A percentile compares a stretch with the other conserved stretches of the same genome.
Conservation (phyloP, 495 filamentous ascomycete species). For the Podospora comata region DNA sequence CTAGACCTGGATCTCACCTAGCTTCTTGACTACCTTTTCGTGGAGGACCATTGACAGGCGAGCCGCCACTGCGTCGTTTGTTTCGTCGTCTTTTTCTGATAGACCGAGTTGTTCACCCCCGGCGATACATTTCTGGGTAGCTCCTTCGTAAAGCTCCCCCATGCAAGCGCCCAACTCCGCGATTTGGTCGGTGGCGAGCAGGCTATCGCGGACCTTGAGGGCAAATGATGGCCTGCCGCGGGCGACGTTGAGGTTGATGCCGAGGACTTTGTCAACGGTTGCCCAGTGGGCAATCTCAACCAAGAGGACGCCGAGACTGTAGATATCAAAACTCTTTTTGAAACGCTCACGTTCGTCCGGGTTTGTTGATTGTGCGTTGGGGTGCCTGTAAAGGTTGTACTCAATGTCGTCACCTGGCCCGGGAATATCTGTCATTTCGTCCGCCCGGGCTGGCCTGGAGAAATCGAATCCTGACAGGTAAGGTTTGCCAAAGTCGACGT, state of each 20-base stretch:
- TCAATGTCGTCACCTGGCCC: conserved; percentile 39
- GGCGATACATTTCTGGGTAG: conserved; percentile 32
- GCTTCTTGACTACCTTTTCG: conserved; percentile 37
- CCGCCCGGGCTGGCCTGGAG: conserved; percentile 47
- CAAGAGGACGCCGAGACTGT: conserved; percentile 52
- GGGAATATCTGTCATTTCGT: conserved; percentile 52
- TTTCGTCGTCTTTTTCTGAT: conserved; percentile 34
- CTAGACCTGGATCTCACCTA: conserved; percentile 34
- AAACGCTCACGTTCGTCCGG: conserved; percentile 36
- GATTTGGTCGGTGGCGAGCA: conserved; percentile 29
- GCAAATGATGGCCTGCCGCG: conserved; percentile 30
- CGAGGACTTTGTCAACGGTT: conserved; percentile 47
- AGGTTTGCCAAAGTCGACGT: conserved; percentile 36
- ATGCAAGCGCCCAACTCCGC: conserved; percentile 34
- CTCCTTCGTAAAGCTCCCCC: conserved; percentile 35
- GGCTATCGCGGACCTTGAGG: conserved; percentile 27
- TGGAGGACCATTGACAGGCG: conserved; percentile 34
- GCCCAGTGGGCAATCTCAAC: conserved; percentile 54
- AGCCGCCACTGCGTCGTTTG: conserved; percentile 32
- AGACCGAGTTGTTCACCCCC: conserved; percentile 32
- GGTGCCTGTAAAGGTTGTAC: conserved; percentile 51
- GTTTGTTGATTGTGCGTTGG: conserved; percentile 41
- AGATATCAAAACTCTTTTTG: conserved; percentile 55
- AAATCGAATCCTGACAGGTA: conserved; percentile 56
- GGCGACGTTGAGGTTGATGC: conserved; percentile 33